Conservation (phyloP, 73 alveolate genomes). For the Blepharisma japonicum region DNA sequence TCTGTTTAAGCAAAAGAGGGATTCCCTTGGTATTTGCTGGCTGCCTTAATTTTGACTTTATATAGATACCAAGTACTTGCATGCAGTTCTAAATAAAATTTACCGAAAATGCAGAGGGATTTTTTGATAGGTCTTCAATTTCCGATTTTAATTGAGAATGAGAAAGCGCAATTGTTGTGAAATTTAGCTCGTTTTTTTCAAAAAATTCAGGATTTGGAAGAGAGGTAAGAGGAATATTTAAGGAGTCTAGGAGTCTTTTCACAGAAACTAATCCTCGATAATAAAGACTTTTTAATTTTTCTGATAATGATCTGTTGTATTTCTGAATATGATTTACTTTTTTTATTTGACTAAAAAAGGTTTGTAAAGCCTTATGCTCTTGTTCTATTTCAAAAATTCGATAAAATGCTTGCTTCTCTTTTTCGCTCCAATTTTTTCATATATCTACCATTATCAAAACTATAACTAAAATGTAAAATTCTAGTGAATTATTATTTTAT, state of each 20-base stretch:
- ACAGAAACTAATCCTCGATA: slow-evolving; percentile 2
- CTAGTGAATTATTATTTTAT: no score
- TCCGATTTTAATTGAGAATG: neutral
- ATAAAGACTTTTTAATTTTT: slow-evolving; percentile 12
- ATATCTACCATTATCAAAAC: slow-evolving; percentile 8
- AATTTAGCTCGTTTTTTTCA: neutral
- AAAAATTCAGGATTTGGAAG: slow-evolving; percentile 4
- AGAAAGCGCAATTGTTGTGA: neutral
- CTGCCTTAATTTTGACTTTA: neutral
- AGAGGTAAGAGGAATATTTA: neutral
- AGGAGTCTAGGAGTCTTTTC: neutral
- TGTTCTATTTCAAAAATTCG: neutral
- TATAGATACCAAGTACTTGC: slow-evolving; percentile 6
- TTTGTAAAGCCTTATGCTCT: slow-evolving; percentile 18
- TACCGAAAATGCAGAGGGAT: neutral
- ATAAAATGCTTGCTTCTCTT: slow-evolving; percentile 20
- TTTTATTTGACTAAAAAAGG: slow-evolving; percentile 17
- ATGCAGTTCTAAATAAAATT: slow-evolving; percentile 16
- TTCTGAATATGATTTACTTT: neutral
- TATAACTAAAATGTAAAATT: no score
- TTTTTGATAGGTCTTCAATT: neutral
- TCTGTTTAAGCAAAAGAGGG: neutral
- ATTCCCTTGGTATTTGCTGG: neutral
- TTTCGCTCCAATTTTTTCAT: slow-evolving; percentile 29
- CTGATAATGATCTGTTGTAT: neutral